Evolutionary conservation across 106 monocot genomes (phyloP).

Genomic region (Acorus calamus): DNA sequence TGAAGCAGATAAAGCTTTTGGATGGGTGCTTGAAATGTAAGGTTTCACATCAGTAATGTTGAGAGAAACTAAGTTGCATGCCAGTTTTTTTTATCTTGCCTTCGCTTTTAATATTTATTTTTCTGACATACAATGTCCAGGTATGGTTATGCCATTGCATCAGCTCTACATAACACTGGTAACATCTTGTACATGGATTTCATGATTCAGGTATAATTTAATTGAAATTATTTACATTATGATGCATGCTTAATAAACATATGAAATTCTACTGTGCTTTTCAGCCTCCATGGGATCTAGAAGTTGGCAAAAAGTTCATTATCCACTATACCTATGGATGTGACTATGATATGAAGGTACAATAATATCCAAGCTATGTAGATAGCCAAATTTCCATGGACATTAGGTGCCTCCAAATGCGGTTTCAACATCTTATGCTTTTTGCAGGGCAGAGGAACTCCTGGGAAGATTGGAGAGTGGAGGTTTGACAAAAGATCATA

Average conservation of each 20-base stretch:
- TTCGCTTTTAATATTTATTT: background rate
- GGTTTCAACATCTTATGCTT: background rate
- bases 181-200: constrained; percentile 81
- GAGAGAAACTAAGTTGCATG: too few species aligned
- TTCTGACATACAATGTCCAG: constrained; percentile 19
- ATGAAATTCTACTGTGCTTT: background rate
- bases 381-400: background rate
- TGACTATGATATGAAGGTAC: constrained; percentile 25
- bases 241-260: too few species aligned
- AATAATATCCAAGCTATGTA: background rate
- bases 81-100: background rate
- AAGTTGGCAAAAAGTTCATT: constrained; percentile 35
- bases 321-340: constrained; percentile 51
- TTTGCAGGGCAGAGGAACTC: constrained; percentile 57
- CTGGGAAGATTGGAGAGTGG: constrained; percentile 89
- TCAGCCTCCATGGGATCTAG: constrained; percentile 43
- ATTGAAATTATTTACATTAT: background rate
- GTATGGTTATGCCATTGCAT: constrained; percentile 97
- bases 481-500: constrained; percentile 87
- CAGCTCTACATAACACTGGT: constrained; percentile 77
- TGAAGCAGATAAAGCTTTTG: constrained; percentile 90
- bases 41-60: background rate
- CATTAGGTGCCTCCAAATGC: background rate
- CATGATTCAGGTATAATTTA: constrained; percentile 77
- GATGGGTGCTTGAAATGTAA: constrained; percentile 99